These are phyloP conservation scores for Groenewaldozyma sp. DNA, from an alignment of 1,139 yeast genomes.

Conservation along the genomic window DNA sequence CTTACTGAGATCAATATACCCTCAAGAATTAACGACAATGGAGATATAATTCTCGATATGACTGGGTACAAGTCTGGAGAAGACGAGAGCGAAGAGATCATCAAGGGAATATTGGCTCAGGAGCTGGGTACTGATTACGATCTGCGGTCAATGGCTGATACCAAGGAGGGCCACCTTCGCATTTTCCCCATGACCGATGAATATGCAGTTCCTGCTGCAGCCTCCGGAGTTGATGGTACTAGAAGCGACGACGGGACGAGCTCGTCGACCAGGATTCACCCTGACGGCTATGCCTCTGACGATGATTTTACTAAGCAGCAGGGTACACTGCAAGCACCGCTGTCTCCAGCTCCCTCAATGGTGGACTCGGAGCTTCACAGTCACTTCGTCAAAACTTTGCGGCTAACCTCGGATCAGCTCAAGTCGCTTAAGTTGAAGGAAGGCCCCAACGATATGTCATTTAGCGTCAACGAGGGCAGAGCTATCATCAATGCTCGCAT, in stretches of 20 bases:
- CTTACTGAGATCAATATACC: constrained; percentile 72
- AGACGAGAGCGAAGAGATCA: constrained; percentile 37
- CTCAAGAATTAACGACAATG: constrained; percentile 78
- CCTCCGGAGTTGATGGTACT: no score
- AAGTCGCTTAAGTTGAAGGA: constrained; percentile 59
- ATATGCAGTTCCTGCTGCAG: no score
- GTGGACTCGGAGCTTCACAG: constrained; percentile 13
- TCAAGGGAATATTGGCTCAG: constrained; percentile 63
- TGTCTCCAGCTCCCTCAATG: constrained; percentile 8
- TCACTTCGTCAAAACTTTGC: constrained; percentile 68
- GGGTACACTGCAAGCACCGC: constrained; percentile 10
- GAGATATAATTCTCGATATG: constrained; percentile 87
- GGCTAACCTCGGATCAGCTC: constrained; percentile 87
- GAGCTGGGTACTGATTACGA: constrained; percentile 49
- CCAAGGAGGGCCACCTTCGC: constrained; percentile 64
- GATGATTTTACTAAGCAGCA: constrained; percentile 10
- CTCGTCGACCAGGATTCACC: constrained; percentile 4
- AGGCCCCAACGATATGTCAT: constrained; percentile 73
- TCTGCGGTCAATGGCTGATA: constrained; percentile 43
- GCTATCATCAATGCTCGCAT: constrained; percentile 68
- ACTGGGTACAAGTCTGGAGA: constrained; percentile 92
- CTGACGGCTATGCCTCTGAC: constrained; percentile 6
- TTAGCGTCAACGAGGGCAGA: constrained; percentile 73
- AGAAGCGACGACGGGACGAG: no score
- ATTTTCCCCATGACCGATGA: constrained; percentile 39